These are phyloP conservation scores for Penicillium steckii DNA, from an alignment of 495 filamentous ascomycete genomes.

Conservation along the genomic window DNA sequence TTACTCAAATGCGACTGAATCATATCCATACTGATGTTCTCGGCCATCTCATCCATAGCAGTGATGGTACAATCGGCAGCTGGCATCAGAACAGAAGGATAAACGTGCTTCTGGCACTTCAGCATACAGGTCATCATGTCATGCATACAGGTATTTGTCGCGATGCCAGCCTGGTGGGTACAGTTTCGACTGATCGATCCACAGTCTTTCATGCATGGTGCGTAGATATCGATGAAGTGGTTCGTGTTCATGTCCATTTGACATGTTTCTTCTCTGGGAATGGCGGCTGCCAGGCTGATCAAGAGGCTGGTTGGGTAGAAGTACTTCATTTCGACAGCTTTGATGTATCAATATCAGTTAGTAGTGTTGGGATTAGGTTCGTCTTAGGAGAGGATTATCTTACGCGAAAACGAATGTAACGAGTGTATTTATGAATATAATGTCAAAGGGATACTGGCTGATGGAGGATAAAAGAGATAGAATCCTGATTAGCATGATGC, in stretches of 20 bases:
- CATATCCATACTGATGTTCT: neutral
- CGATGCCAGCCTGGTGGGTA: neutral
- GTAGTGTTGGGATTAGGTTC: too few species aligned
- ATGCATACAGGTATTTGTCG: neutral
- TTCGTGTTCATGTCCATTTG: neutral
- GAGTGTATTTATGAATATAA: too few species aligned
- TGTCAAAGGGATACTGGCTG: too few species aligned
- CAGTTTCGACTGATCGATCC: neutral
- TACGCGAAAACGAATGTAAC: too few species aligned
- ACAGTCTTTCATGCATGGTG: neutral
- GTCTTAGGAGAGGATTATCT: too few species aligned
- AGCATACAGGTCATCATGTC: neutral
- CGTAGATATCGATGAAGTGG: neutral
- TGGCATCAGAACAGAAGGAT: neutral
- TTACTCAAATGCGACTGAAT: neutral
- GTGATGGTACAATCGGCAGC: neutral
- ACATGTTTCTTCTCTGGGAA: neutral
- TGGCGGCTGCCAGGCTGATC: neutral
- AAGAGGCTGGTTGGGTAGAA: neutral
- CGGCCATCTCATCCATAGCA: neutral
- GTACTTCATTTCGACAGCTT: neutral
- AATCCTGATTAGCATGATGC: too few species aligned
- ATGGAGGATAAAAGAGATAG: too few species aligned
- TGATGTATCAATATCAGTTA: too few species aligned
- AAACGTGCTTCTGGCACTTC: neutral